Percentiles rank a stretch among this genome's conserved stretches.
Conservation (phyloP, 208 protist species). For the Trypanosoma lewisi region DNA sequence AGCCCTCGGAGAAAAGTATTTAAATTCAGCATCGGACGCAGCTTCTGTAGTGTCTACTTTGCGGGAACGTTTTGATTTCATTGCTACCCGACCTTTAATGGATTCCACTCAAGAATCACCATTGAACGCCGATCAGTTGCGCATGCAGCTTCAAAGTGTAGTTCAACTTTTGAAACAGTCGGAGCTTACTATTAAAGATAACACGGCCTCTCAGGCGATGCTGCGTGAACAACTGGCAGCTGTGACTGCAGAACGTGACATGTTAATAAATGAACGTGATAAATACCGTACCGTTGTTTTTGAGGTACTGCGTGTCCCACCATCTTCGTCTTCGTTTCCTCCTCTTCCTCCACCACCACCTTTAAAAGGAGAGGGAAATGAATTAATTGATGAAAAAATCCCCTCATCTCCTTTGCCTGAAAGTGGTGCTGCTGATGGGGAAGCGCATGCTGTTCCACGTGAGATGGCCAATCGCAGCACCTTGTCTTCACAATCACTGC, state of each 20-base stretch:
- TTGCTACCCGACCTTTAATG: constrained; percentile 32
- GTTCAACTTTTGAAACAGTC: constrained; percentile 60
- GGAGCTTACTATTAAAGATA: constrained; percentile 60
- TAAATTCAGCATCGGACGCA: constrained; percentile 28
- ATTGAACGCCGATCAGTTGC: constrained; percentile 14
- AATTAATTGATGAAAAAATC: neutral
- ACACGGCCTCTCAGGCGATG: constrained; percentile 32
- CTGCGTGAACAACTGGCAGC: constrained; percentile 65
- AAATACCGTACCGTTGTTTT: constrained; percentile 80
- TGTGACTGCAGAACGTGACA: constrained; percentile 49
- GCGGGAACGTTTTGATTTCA: constrained; percentile 66
- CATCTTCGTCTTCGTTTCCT: too few species aligned
- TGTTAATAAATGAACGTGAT: constrained; percentile 68
- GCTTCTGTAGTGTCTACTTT: constrained; percentile 48
- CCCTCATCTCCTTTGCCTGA: neutral
- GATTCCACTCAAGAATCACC: constrained; percentile 23
- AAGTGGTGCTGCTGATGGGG: neutral
- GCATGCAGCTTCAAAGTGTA: constrained; percentile 41
- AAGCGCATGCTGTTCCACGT: neutral
- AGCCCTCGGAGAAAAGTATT: constrained; percentile 43
- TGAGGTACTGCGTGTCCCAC: constrained; percentile 31
- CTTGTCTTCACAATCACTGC: neutral
- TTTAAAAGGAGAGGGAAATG: constrained; percentile 7
- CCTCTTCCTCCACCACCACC: too few species aligned
- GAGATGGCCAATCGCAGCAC: neutral